phyloP scores from a whole-genome alignment of 495 filamentous ascomycete species.

The Aspergillus indologenus region DNA sequence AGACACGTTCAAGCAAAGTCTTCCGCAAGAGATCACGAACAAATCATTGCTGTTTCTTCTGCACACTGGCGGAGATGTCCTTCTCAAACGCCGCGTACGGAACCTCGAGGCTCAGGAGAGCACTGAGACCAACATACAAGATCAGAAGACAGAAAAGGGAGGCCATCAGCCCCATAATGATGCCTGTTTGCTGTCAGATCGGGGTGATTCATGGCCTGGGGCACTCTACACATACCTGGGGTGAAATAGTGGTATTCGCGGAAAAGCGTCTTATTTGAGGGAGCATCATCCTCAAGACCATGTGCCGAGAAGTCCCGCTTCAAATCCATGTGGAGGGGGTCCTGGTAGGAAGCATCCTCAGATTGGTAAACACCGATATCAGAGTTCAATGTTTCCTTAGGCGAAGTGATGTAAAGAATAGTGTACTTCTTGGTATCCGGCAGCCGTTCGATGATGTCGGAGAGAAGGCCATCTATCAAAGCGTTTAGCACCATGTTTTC shows the following conservation, averaged over 20 bases:
- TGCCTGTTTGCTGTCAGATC: constrained; percentile 45
- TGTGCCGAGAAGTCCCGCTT: constrained; percentile 53
- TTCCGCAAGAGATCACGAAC: constrained; percentile 9
- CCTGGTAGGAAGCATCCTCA: constrained; percentile 46
- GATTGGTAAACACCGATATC: constrained; percentile 50
- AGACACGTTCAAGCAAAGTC: background rate
- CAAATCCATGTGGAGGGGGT: constrained; percentile 53
- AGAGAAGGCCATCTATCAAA: constrained; percentile 56
- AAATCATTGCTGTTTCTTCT: constrained; percentile 73
- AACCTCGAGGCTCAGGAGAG: constrained; percentile 76
- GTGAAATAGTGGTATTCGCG: constrained; percentile 89
- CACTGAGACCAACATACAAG: constrained; percentile 70
- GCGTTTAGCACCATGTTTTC: constrained; percentile 12
- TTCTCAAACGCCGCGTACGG: constrained; percentile 94
- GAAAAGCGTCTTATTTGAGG: constrained; percentile 62
- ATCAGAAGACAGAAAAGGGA: constrained; percentile 68
- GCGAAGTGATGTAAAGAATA: constrained; percentile 59
- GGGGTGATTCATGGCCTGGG: background rate
- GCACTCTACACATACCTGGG: constrained; percentile 48
- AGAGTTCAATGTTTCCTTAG: constrained; percentile 37
- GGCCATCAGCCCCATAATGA: constrained; percentile 79
- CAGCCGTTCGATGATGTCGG: constrained; percentile 55
- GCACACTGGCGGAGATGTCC: constrained; percentile 81
- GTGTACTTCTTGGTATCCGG: constrained; percentile 55
- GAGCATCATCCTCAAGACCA: constrained; percentile 24